Evolutionary conservation across 2,329 filamentous ascomycete species (phyloP).

Genomic region (Corynespora cassiicola): DNA sequence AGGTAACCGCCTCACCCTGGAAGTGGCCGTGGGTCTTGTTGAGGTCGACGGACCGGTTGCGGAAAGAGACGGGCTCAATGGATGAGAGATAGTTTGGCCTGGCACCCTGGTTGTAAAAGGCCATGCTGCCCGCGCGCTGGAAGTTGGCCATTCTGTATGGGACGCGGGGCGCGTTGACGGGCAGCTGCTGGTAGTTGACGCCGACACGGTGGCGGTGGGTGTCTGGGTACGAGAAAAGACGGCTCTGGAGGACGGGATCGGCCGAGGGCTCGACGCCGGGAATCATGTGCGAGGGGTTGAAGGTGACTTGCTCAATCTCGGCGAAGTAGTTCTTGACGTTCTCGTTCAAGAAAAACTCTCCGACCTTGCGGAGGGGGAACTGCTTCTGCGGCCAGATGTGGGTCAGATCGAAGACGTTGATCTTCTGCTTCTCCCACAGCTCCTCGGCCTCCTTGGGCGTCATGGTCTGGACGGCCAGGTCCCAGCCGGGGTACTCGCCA

Average conservation of each 20-base stretch:
- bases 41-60: slow-evolving; percentile 53
- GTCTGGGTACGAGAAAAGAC: slow-evolving; percentile 75
- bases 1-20: slow-evolving; percentile 55
- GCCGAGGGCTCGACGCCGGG: slow-evolving; percentile 73
- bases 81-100: slow-evolving; percentile 64
- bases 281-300: slow-evolving; percentile 71
- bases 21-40: slow-evolving; percentile 60
- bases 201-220: slow-evolving; percentile 66
- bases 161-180: slow-evolving; percentile 60
- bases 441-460: slow-evolving; percentile 60
- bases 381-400: slow-evolving; percentile 61
- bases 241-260: slow-evolving; percentile 73
- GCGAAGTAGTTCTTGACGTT: slow-evolving; percentile 67
- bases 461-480: slow-evolving; percentile 59
- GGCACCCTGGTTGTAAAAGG: slow-evolving; percentile 68
- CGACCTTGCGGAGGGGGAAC: slow-evolving; percentile 61
- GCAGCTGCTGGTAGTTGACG: slow-evolving; percentile 66
- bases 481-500: slow-evolving; percentile 61
- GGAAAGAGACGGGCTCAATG: slow-evolving; percentile 59
- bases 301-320: slow-evolving; percentile 74
- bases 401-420: slow-evolving; percentile 62
- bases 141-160: slow-evolving; percentile 68
- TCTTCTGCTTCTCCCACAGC: slow-evolving; percentile 59
- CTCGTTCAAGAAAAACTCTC: slow-evolving; percentile 61
- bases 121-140: slow-evolving; percentile 76